A percentile compares a stretch with the other conserved stretches of the same genome.
These are phyloP conservation scores for Fraxinus sp. DNA, from an alignment of 305 asterid species.

Conservation along the genomic window DNA sequence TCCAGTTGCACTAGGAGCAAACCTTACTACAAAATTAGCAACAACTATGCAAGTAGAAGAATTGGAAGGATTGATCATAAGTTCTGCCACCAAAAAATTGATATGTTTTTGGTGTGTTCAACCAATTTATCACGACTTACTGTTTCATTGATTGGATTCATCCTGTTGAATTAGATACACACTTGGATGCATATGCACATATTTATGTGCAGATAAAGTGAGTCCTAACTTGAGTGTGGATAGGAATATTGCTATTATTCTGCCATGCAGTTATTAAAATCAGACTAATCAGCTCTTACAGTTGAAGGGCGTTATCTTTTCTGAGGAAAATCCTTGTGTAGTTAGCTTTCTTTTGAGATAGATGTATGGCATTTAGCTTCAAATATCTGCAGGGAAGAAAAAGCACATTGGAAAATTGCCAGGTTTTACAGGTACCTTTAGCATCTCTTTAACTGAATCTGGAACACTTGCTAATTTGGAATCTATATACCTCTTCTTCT, in stretches of 20 bases:
- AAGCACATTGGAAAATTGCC: slow-evolving; percentile 92
- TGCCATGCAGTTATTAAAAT: not conserved
- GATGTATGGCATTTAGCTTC: slow-evolving; percentile 22
- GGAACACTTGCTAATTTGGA: not conserved
- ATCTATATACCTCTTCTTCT: not conserved
- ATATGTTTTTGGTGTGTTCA: not conserved
- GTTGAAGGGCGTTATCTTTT: not conserved
- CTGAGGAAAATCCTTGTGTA: not conserved
- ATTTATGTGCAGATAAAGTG: not conserved
- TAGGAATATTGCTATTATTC: not conserved
- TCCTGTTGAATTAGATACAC: not conserved
- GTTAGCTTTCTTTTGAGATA: slow-evolving; percentile 9
- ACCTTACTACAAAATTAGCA: not conserved
- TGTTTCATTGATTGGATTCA: not conserved
- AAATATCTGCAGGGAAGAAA: slow-evolving; percentile 68
- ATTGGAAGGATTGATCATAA: not conserved
- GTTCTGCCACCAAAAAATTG: not conserved
- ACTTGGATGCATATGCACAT: not conserved
- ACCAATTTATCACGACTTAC: not conserved
- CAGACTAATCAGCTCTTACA: not conserved
- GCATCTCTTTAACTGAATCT: slow-evolving; percentile 16
- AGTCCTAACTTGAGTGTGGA: not conserved
- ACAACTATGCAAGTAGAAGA: not conserved
- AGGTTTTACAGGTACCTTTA: slow-evolving; percentile 73
- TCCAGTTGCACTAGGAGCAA: not conserved